Base-by-base conservation (phyloP, 257 asterid genomes). In the Perilla frutescens region DNA sequence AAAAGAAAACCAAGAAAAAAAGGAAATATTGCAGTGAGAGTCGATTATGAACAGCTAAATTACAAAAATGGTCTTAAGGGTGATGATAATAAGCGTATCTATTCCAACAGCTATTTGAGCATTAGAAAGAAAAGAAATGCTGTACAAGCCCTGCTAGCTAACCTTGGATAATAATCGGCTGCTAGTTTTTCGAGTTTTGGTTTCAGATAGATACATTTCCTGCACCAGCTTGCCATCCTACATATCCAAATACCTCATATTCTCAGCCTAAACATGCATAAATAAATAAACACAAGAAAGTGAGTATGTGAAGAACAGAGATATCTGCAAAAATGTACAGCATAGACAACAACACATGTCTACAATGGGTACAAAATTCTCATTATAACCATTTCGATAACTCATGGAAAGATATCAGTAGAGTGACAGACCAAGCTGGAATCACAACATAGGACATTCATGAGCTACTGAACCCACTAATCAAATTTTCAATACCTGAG, bases 181-280 rank as follows among this genome's bases (percentile, higher is more conserved):
- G 99, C 96, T 81, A 91, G 76, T 56, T 88, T 94, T 86, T 87
- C 96, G 85, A 94, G 83, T 70, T 94, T 94, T 51, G 97, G 98
- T 81, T 94, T 91, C 82, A 91, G 81, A 82, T 87, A 94, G 87
- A 94, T 90, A 75, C 97, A 94, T 79, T 94, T 94, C 84, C 98
- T 81, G 89, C 98, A 94, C 98, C 98, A 91, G 78, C 68, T 87
- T 70, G 98, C 97, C 89, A 81, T 87, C 98, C 98, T 91, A 86
- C 82, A 87, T 36, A 83, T 71, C 79, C 79, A 82, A 76, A 75
- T 59, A 72, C 76, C 71, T 71, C 82, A 76, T 37, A 68, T 62
- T 72, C 72, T 80, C 74, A 77, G 84, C 76, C 71, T 64, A 75
- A 68, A 55, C 72, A 66, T 47, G 31, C 77, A 75, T 37, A 44